Base-by-base conservation (phyloP, 805 yeast species). In the Ogataea nakhonphanomensis region DNA sequence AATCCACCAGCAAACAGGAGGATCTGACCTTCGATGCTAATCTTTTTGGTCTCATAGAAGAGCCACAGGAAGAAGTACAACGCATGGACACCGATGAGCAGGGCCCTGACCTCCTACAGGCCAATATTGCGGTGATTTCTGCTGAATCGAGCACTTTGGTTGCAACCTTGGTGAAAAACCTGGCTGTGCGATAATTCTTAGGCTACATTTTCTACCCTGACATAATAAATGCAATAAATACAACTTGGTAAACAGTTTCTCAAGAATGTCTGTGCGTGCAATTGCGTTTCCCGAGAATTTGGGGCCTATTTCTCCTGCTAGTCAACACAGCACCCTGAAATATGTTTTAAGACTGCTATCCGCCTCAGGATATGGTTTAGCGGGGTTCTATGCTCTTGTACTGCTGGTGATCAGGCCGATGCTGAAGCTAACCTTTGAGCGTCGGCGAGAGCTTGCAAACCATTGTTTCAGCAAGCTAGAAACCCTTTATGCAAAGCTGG, bases 401-500 rank as follows among this genome's bases (percentile, higher is more conserved):
- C 55, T 67, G 11, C 46, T 65, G 6, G 50, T 62, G 4, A 34
- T 75, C 9, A 66, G 65, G 37, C 80, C 80, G 3, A 45, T 65
- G 14, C 35, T 74, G 5, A 59, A 61, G 11, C 37, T 59, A 5
- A 68, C 66, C 21, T 70, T 59, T 45, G 61, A 60, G 5, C 64
- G 75, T 46, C 57, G 80, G 31, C 36, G 52, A 2, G 66, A 64
- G 3, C 56, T 68, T 7, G 45, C 62, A 9, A 45, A 50, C 2
- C 50, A 44, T 29, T 62, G 61, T 1, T 55, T 67, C 10, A 22
- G 50, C 3, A 53, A 53, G 20, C 44, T 68, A 17, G 56, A 51
- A 29, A 15, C 54, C 2, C 53, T 73, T 1, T 57, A 49, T 15
- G 35, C 44, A 1, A 40, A 59, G n/a, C 45, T 63, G 6, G 44